These are phyloP conservation scores for Verticillium klebahnii DNA, from an alignment of 2,329 filamentous ascomycete genomes.

Conservation along the genomic window DNA sequence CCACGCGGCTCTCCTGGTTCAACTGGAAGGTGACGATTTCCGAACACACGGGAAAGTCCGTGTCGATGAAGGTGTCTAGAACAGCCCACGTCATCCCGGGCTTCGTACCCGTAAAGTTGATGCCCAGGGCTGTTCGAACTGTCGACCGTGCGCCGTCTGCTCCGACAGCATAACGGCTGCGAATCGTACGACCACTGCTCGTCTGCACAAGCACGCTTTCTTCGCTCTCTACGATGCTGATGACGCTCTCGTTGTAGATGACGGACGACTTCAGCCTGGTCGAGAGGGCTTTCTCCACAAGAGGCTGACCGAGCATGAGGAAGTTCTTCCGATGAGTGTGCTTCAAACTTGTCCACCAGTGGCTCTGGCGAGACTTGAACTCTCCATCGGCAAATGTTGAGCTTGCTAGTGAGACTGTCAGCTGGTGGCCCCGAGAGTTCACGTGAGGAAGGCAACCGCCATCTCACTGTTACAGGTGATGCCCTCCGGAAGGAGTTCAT, in stretches of 20 bases:
- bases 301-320: conserved; percentile 45
- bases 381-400: conserved; percentile 40
- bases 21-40: conserved; percentile 45
- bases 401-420: conserved; percentile 27
- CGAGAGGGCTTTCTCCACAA: conserved; percentile 35
- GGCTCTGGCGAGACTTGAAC: conserved; percentile 42
- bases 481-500: conserved; percentile 34
- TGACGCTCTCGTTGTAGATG: conserved; percentile 32
- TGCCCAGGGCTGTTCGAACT: conserved; percentile 34
- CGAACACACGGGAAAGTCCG: conserved; percentile 37
- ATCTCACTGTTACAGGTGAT: conserved; percentile 44
- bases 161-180: conserved; percentile 39
- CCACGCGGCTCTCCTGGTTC: conserved; percentile 38
- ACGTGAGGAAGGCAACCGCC: background rate
- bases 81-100: conserved; percentile 47
- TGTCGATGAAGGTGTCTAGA: conserved; percentile 43
- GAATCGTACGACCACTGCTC: conserved; percentile 23
- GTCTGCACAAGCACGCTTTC: conserved; percentile 21
- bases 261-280: conserved; percentile 25
- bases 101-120: conserved; percentile 39
- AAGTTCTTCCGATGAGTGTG: conserved; percentile 42
- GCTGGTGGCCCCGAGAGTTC: background rate
- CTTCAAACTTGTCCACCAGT: conserved; percentile 42
- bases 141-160: conserved; percentile 48
- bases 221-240: conserved; percentile 21